phyloP scores from a whole-genome alignment of 345 rosid genomes.

The Ceriops decandra region DNA sequence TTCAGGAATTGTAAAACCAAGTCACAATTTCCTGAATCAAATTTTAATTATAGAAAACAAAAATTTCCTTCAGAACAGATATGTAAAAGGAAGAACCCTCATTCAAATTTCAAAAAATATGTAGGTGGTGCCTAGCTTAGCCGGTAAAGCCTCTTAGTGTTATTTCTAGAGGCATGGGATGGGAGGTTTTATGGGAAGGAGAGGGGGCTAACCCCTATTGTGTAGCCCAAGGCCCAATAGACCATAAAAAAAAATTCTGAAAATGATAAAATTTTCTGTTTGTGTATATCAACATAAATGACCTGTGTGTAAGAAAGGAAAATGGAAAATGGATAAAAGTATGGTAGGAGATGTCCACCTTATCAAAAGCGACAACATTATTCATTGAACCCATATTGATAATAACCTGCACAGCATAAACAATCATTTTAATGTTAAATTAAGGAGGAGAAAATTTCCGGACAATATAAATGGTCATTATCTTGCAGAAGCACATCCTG shows the following conservation, averaged over 20 bases:
- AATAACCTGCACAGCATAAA: conserved; percentile 54
- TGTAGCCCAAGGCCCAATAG: too few species aligned
- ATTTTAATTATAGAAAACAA: neutral
- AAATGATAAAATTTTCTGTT: neutral
- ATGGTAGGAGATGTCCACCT: conserved; percentile 41
- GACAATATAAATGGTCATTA: neutral
- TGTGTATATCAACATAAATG: neutral
- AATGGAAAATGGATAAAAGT: neutral
- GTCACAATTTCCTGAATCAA: neutral
- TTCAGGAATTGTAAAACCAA: neutral
- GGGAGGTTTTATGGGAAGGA: too few species aligned
- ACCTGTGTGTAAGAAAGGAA: neutral
- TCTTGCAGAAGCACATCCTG: neutral
- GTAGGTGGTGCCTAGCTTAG: too few species aligned
- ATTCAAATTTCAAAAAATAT: too few species aligned
- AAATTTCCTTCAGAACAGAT: neutral
- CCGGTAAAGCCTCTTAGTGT: too few species aligned
- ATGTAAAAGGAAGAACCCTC: neutral
- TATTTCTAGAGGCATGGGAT: too few species aligned
- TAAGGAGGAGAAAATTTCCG: neutral
- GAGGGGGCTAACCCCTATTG: too few species aligned
- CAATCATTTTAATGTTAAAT: neutral
- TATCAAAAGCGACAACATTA: conserved; percentile 63
- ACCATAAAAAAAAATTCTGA: too few species aligned
- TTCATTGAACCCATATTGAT: conserved; percentile 75